A percentile compares a stretch with the other conserved stretches of the same genome.
phyloP scores from a whole-genome alignment of 208 protist genomes.

The Porcisia hertigi region DNA sequence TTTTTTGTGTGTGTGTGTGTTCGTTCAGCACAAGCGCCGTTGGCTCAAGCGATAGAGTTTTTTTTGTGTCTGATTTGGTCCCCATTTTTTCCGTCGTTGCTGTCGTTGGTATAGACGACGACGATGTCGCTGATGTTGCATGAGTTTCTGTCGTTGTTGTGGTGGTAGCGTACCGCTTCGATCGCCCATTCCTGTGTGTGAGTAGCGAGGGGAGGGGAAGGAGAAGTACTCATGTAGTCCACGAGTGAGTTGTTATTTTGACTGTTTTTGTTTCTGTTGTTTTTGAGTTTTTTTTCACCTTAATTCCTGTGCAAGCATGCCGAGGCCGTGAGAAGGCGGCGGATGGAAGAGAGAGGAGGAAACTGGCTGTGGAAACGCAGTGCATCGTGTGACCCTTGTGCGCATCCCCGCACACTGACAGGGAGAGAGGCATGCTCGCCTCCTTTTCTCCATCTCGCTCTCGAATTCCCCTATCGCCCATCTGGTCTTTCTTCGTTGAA shows the following conservation, averaged over 20 bases:
- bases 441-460: conserved; percentile 1
- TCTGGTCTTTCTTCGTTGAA: not conserved
- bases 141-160: too few relatives aligned
- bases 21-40: not conserved
- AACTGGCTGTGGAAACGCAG: not conserved
- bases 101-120: not conserved
- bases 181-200: too few relatives aligned
- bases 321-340: not conserved
- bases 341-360: not conserved
- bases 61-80: not conserved
- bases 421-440: not conserved
- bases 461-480: too few relatives aligned
- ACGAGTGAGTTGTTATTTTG: too few relatives aligned
- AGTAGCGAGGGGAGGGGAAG: too few relatives aligned
- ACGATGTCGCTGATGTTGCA: not conserved
- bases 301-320: not conserved
- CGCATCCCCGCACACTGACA: not conserved
- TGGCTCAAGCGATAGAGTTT: not conserved
- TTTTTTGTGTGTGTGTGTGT: not conserved
- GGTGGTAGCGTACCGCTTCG: too few relatives aligned
- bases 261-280: not conserved
- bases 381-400: not conserved
- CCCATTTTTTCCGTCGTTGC: not conserved
- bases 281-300: not conserved
- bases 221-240: too few relatives aligned